A percentile compares a stretch with the other conserved stretches of the same genome.
phyloP scores from a whole-genome alignment of 495 filamentous ascomycete species.

The Annulohypoxylon maeteangense region DNA sequence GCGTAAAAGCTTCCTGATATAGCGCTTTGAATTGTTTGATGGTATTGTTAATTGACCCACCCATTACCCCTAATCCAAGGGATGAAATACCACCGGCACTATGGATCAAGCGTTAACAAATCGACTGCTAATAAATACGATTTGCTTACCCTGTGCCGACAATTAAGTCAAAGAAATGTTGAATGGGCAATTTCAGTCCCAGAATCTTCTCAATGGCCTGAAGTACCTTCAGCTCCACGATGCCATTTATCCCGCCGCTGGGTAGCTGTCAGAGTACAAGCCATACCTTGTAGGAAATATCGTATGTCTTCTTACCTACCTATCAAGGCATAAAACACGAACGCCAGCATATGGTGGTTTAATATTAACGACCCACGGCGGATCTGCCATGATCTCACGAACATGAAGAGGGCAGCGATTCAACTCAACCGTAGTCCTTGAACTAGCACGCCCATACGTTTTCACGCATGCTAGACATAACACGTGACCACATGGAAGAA shows the following conservation, averaged over 20 bases:
- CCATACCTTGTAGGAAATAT: too few species aligned
- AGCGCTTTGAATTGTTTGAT: background rate
- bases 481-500: constrained; percentile 2
- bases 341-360: background rate
- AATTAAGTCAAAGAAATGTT: background rate
- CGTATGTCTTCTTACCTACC: background rate
- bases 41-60: background rate
- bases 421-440: background rate
- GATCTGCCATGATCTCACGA: constrained; percentile 1
- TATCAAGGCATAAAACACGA: constrained; percentile 3
- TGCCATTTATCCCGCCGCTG: background rate
- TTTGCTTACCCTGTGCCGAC: background rate
- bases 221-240: background rate
- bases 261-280: background rate
- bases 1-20: background rate
- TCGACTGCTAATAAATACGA: background rate
- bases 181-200: background rate
- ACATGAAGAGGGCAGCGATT: background rate
- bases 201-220: background rate
- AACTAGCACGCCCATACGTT: background rate
- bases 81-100: background rate
- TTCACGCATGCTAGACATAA: background rate
- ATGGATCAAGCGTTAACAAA: background rate
- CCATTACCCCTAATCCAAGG: constrained; percentile 2
- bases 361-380: background rate